phyloP scores from a whole-genome alignment of 148 eudicot species.

The Cornus controversa region DNA sequence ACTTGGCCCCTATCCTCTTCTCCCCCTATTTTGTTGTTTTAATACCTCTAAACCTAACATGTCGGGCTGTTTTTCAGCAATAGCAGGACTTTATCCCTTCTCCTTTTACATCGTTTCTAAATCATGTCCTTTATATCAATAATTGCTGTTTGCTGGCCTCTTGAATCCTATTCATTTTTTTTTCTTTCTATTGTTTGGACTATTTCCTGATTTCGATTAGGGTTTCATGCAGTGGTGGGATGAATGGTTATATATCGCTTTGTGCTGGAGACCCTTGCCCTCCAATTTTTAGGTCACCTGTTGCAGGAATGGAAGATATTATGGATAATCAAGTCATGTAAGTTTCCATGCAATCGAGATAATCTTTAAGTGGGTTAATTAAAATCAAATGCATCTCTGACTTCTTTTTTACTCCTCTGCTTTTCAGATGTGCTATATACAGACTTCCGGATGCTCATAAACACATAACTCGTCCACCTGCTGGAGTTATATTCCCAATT shows the following conservation, averaged over 20 bases:
- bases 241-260: conserved; percentile 92
- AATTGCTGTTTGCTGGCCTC: conserved; percentile 2
- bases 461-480: conserved; percentile 69
- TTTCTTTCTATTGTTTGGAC: conserved; percentile 1
- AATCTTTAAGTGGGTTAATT: not conserved
- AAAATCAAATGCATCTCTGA: not conserved
- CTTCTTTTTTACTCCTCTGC: not conserved
- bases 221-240: conserved; percentile 84
- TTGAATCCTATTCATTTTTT: not conserved
- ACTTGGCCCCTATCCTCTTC: not conserved
- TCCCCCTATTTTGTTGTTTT: not conserved
- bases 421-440: conserved; percentile 78
- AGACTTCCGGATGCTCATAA: conserved; percentile 83
- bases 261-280: conserved; percentile 97
- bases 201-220: conserved; percentile 40
- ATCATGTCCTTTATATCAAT: not conserved
- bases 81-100: not conserved
- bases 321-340: conserved; percentile 91
- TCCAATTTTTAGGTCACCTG: conserved; percentile 84
- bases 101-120: not conserved
- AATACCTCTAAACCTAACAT: not conserved
- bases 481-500: conserved; percentile 68
- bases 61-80: not conserved
- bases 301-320: conserved; percentile 76
- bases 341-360: conserved; percentile 19